Percentiles rank a stretch among this genome's conserved stretches.
Conservation (phyloP, 768 basidiomycete species). For the Lactifluus pinguis region DNA sequence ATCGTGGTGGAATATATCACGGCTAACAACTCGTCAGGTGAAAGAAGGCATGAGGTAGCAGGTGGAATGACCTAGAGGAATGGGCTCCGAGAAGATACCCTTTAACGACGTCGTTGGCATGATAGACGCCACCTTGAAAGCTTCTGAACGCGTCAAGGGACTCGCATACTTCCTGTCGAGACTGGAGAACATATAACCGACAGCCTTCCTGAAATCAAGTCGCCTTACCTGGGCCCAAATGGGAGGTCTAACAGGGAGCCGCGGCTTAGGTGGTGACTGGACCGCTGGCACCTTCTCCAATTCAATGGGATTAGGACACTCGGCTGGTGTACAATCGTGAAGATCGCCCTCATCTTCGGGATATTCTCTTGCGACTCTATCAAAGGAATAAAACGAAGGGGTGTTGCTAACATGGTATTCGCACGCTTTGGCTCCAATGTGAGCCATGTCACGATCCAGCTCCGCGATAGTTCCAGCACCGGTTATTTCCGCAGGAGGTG, state of each 20-base stretch:
- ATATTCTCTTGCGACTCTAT: background rate
- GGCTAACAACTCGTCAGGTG: slow-evolving; percentile 33
- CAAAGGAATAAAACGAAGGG: background rate
- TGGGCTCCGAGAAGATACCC: slow-evolving; percentile 73
- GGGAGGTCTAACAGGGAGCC: slow-evolving; percentile 26
- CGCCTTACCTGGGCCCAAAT: slow-evolving; percentile 39
- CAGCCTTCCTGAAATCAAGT: background rate
- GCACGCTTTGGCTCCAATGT: background rate
- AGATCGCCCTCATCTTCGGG: background rate
- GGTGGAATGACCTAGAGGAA: slow-evolving; percentile 45
- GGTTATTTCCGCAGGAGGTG: background rate
- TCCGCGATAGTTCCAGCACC: background rate
- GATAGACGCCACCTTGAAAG: slow-evolving; percentile 79
- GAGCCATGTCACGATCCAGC: background rate
- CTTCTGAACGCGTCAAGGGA: slow-evolving; percentile 64
- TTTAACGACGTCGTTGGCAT: slow-evolving; percentile 45
- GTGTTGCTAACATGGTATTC: background rate
- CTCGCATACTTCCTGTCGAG: slow-evolving; percentile 80
- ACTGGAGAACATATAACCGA: slow-evolving; percentile 33
- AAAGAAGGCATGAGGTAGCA: background rate
- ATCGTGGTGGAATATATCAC: slow-evolving; percentile 54
- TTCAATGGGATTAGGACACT: background rate
- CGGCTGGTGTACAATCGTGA: background rate
- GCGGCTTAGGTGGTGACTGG: slow-evolving; percentile 19
- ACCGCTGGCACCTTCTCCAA: background rate